phyloP scores from a whole-genome alignment of 1,284 basidiomycete species.

The Puccinia novopanici region DNA sequence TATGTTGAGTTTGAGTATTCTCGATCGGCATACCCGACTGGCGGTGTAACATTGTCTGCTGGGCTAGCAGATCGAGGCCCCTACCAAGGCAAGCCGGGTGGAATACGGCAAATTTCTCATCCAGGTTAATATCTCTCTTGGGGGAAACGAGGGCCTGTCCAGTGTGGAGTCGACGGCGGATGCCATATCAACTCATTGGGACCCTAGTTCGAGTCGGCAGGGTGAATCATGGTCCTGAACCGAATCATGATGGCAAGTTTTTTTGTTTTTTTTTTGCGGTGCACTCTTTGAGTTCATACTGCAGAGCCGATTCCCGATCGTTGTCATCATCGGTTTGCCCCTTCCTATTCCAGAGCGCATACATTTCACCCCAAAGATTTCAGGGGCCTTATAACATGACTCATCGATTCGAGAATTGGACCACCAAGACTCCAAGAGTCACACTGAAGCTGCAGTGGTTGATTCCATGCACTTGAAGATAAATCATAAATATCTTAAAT shows the following conservation, averaged over 20 bases:
- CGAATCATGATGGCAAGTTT: neutral
- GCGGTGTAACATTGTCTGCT: neutral
- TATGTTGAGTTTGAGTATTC: too few relatives aligned
- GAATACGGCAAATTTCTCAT: neutral
- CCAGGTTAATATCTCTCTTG: too few relatives aligned
- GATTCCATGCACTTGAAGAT: neutral
- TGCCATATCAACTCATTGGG: neutral
- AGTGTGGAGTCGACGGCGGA: too few relatives aligned
- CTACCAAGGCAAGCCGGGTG: too few relatives aligned
- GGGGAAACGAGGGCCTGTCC: too few relatives aligned
- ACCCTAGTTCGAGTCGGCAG: neutral
- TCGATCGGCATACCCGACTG: neutral
- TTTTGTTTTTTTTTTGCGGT: neutral
- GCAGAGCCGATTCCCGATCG: conserved; percentile 10
- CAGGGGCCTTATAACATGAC: too few relatives aligned
- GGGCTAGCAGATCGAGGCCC: too few relatives aligned
- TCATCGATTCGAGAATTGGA: neutral
- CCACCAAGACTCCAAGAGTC: too few relatives aligned
- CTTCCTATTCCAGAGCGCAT: neutral
- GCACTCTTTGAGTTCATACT: too few relatives aligned
- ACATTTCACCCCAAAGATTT: neutral
- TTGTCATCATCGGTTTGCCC: neutral
- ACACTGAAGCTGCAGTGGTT: too few relatives aligned
- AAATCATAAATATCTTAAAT: neutral
- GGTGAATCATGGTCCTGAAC: neutral